Conservation (phyloP, 1,284 basidiomycete genomes). For the Papiliotrema laurentii region DNA sequence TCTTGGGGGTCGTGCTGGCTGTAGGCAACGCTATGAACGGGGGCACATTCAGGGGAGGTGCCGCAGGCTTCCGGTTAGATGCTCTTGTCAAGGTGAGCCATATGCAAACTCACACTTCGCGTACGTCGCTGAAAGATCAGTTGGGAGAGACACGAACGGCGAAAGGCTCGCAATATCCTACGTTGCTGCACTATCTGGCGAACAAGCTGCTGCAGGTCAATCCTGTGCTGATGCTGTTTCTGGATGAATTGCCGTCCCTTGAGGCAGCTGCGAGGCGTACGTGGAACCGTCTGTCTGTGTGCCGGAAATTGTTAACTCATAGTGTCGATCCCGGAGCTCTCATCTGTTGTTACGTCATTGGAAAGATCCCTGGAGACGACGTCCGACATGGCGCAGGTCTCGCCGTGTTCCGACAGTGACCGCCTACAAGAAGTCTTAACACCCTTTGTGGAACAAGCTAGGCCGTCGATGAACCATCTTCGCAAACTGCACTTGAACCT, state of each 20-base stretch:
- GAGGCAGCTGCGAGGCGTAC: constrained; percentile 75
- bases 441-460: constrained; percentile 58
- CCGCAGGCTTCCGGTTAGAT: constrained; percentile 75
- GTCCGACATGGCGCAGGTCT: too few relatives aligned
- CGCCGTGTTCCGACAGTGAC: too few relatives aligned
- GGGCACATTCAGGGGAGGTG: constrained; percentile 75
- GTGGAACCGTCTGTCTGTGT: constrained; percentile 15
- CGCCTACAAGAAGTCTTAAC: constrained; percentile 65
- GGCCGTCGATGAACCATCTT: constrained; percentile 59
- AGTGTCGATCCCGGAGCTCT: constrained; percentile 7
- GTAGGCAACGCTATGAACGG: constrained; percentile 80
- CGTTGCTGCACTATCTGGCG: constrained; percentile 79
- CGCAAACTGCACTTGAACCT: constrained; percentile 59
- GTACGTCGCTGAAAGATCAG: constrained; percentile 47
- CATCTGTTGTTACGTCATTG: background rate
- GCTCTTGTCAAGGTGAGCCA: constrained; percentile 67
- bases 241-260: constrained; percentile 73
- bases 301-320: background rate
- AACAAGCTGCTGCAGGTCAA: constrained; percentile 66
- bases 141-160: constrained; percentile 78
- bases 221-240: constrained; percentile 63
- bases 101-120: too few relatives aligned
- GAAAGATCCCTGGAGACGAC: background rate
- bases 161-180: constrained; percentile 68
- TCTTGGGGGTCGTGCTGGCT: constrained; percentile 65